These are phyloP conservation scores for Schoenoplectus tabernaemontani DNA, from an alignment of 202 grass and related monocot genomes.

Conservation along the genomic window DNA sequence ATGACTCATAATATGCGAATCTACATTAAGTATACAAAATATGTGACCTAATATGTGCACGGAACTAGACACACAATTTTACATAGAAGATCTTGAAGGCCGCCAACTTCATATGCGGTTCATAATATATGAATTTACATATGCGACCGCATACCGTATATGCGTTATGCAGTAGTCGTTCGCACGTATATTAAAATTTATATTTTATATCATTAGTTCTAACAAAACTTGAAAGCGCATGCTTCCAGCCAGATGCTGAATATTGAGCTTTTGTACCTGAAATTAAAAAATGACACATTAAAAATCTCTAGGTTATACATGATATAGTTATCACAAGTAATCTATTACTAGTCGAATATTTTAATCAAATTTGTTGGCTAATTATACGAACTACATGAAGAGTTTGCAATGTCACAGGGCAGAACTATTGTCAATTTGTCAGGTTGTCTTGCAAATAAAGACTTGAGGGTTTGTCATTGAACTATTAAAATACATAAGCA, in stretches of 20 bases:
- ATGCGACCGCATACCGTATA: too few relatives aligned
- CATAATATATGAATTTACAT: too few relatives aligned
- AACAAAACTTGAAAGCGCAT: background rate
- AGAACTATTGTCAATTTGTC: conserved; percentile 18
- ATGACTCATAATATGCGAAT: too few relatives aligned
- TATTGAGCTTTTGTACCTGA: background rate
- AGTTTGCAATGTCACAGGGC: background rate
- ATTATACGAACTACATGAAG: background rate
- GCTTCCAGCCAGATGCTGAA: background rate
- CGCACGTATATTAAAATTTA: too few relatives aligned
- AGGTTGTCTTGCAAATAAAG: conserved; percentile 34
- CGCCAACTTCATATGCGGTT: too few relatives aligned
- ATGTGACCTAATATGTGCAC: too few relatives aligned
- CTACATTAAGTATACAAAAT: too few relatives aligned
- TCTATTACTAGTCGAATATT: background rate
- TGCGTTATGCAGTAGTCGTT: too few relatives aligned
- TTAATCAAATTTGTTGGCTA: conserved; percentile 3
- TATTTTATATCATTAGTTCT: background rate
- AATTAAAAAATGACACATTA: background rate
- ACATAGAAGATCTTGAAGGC: too few relatives aligned
- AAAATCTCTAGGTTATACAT: background rate
- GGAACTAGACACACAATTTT: too few relatives aligned
- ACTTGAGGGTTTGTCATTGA: conserved; percentile 31
- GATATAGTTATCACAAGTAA: background rate
- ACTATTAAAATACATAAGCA: conserved; percentile 31